phyloP scores from a whole-genome alignment of 352 stramenopile species.

The Aphanomyces invadans region DNA sequence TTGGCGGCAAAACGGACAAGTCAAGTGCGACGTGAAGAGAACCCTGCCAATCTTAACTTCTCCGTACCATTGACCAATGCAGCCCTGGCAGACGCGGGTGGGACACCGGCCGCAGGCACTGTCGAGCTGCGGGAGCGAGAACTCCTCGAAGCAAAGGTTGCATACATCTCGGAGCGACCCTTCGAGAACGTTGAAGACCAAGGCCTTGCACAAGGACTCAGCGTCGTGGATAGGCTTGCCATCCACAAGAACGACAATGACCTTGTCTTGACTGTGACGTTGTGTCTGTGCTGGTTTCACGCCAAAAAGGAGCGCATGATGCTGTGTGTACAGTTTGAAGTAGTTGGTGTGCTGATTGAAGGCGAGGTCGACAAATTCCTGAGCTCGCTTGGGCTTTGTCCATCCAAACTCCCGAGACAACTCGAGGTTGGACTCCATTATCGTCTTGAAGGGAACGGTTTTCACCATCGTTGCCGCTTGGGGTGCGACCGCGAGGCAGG shows the following conservation, averaged over 20 bases:
- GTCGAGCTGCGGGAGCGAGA: conserved; percentile 4
- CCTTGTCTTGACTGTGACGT: not conserved
- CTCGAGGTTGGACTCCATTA: not conserved
- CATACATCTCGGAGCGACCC: conserved; percentile 13
- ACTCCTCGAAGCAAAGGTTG: conserved; percentile 18
- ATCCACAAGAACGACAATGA: not conserved
- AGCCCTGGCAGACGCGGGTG: conserved; percentile 1
- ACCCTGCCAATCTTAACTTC: not conserved
- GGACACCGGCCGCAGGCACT: conserved; percentile 14
- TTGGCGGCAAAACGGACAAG: conserved; percentile 22
- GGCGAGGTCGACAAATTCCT: not conserved
- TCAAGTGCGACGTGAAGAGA: not conserved
- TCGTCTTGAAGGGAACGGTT: not conserved
- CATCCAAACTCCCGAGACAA: not conserved
- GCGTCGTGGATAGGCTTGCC: not conserved
- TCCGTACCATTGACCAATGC: conserved; percentile 2
- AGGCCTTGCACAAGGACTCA: not conserved
- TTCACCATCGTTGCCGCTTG: not conserved
- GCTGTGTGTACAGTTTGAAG: conserved; percentile 19
- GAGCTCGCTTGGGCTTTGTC: not conserved
- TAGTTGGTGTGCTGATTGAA: conserved; percentile 12
- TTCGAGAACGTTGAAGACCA: not conserved
- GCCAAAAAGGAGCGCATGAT: conserved; percentile 3
- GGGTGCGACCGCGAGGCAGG: not conserved
- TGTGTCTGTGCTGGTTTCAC: not conserved